Base-by-base conservation (phyloP, 2,329 filamentous ascomycete genomes). In the Alternaria angustiovoidea region DNA sequence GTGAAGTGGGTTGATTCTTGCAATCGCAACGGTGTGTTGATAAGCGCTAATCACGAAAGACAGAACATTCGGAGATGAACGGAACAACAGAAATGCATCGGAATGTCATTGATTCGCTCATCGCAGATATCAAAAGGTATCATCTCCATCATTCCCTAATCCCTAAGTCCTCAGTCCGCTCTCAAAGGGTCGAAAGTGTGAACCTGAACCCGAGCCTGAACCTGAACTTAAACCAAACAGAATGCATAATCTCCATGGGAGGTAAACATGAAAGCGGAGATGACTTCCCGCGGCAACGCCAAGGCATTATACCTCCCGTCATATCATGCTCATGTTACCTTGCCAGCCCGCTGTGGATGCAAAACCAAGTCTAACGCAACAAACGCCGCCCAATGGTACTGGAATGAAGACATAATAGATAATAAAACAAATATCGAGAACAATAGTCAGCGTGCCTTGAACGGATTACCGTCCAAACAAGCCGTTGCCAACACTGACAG, bases 401-500 rank as follows among this genome's bases (percentile, higher is more conserved):
- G 39, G 36, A 39, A 28, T 42, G 49, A 47, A 39, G 32, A 44
- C 32, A 22, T 26, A 32, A 49, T 30, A 22, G 14, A 32, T 54
- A 59, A 42, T 54, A 59, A 55, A 41, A 59, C 51, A 59, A 18
- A 30, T 44, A 47, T 57, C 24, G 34, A 52, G 48, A 61, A 51
- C 53, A 61, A 43, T 36, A 14, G 39, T 46, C 28, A 49, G 32
- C 22, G 16, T 28, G 26, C n/a, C 4, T 48, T 12, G 47, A 11
- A 14, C 28, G 38, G 11, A 38, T 72, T 63, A 78, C 51, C 75
- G 70, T 16, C 74, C 71, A 43, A 77, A 77, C 8, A 78, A 59
- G 30, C 71, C 71, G 49, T 62, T 75, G 9, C 74, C 74, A 39
- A 77, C 71, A 47, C 69, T 74, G 20, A 76, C 66, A n/a, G 72